Conservation (phyloP, 768 basidiomycete genomes). For the Rhodocollybia butyracea region DNA sequence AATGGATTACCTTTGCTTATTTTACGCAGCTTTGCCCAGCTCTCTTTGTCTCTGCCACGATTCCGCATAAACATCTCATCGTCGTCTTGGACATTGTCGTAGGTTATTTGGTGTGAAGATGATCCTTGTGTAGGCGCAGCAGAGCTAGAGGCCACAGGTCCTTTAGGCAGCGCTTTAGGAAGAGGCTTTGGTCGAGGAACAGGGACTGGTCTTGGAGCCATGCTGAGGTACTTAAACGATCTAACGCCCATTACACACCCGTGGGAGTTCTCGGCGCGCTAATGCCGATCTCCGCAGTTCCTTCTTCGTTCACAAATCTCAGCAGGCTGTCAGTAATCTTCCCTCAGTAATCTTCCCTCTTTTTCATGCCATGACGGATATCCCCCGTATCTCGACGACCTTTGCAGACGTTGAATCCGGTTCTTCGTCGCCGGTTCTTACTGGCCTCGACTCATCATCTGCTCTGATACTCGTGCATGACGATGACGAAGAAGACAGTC, state of each 20-base stretch:
- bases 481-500: constrained; percentile 37
- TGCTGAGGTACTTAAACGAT: too few relatives aligned
- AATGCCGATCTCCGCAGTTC: background rate
- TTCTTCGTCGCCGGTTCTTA: constrained; percentile 19
- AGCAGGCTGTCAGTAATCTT: background rate
- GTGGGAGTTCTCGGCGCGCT: background rate
- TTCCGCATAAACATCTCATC: constrained; percentile 75
- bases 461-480: constrained; percentile 65
- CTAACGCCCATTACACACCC: too few relatives aligned
- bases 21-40: constrained; percentile 60
- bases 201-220: constrained; percentile 19
- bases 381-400: background rate
- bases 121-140: constrained; percentile 17
- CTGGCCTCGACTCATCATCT: constrained; percentile 39
- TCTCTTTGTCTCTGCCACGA: constrained; percentile 46
- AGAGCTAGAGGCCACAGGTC: constrained; percentile 8
- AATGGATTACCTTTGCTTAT: constrained; percentile 49
- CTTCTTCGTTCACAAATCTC: background rate
- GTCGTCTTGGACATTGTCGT: constrained; percentile 44
- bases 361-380: background rate
- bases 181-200: constrained; percentile 53
- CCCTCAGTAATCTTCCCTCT: too few relatives aligned
- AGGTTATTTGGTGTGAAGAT: constrained; percentile 16
- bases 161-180: constrained; percentile 20
- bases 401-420: constrained; percentile 11